These are phyloP conservation scores for Solanum commersonii DNA, from an alignment of 257 asterid species.

Conservation along the genomic window DNA sequence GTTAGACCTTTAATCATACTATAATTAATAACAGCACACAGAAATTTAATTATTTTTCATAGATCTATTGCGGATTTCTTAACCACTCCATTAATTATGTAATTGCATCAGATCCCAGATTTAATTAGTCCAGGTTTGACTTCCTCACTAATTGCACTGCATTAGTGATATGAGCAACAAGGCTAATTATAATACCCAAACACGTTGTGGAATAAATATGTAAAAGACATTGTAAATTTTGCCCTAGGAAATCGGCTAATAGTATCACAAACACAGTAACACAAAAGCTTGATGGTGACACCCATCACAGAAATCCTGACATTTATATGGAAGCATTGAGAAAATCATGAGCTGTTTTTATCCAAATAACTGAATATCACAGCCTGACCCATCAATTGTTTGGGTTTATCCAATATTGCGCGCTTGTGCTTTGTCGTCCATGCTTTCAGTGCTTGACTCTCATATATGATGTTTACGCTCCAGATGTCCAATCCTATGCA, in stretches of 20 bases:
- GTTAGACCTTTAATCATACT: background rate
- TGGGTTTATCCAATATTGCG: background rate
- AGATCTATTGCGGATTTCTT: background rate
- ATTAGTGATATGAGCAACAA: background rate
- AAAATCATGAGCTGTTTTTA: background rate
- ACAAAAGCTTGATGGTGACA: background rate
- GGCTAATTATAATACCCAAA: background rate
- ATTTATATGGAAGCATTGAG: background rate
- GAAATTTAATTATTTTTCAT: background rate
- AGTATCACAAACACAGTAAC: background rate
- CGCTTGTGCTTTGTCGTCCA: background rate
- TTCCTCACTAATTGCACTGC: background rate
- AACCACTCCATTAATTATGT: background rate
- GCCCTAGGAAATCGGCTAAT: background rate
- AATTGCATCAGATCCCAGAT: background rate
- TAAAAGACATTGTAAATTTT: background rate
- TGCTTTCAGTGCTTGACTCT: background rate
- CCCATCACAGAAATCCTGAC: background rate
- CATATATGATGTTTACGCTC: background rate
- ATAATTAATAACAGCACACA: background rate
- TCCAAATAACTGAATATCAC: background rate
- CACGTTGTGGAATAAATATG: background rate
- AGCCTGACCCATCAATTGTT: background rate
- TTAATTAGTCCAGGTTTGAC: background rate
- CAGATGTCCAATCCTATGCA: background rate